A percentile compares a stretch with the other conserved stretches of the same genome.
These are phyloP conservation scores for Avena insularis DNA, from an alignment of 176 grass and related monocot genomes.

Conservation along the genomic window DNA sequence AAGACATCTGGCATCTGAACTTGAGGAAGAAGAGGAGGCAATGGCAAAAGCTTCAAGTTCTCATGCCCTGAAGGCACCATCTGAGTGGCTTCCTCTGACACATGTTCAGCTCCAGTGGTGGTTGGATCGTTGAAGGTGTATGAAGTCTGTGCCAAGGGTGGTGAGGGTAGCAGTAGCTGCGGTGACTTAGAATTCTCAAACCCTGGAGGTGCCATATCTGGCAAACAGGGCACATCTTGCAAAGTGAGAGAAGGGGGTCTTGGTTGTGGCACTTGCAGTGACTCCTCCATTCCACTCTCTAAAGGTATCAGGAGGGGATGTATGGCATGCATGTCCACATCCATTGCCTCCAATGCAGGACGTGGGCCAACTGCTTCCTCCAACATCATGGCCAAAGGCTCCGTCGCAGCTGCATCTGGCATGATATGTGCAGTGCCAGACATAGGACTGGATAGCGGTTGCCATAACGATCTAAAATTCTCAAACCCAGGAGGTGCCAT, in stretches of 20 bases:
- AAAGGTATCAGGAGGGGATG: background rate
- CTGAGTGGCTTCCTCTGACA: slow-evolving; percentile 18
- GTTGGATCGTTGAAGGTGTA: background rate
- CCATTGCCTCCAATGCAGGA: slow-evolving; percentile 18
- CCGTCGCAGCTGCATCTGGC: background rate
- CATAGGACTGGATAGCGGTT: background rate
- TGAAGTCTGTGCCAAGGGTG: slow-evolving; percentile 24
- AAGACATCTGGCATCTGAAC: slow-evolving; percentile 31
- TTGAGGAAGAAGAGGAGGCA: slow-evolving; percentile 20
- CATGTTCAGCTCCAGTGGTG: slow-evolving; percentile 1
- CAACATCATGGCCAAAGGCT: background rate
- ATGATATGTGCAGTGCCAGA: background rate
- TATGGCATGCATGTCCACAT: slow-evolving; percentile 24
- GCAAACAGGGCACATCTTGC: slow-evolving; percentile 9
- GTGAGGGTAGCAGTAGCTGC: slow-evolving; percentile 18
- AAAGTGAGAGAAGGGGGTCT: slow-evolving; percentile 26
- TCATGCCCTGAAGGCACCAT: slow-evolving; percentile 32
- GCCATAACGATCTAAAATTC: slow-evolving; percentile 14
- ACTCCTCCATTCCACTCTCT: slow-evolving; percentile 17
- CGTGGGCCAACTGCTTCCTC: background rate
- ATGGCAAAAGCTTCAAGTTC: slow-evolving; percentile 11
- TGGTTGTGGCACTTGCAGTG: background rate
- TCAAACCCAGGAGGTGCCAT: slow-evolving; percentile 38
- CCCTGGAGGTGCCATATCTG: slow-evolving; percentile 39
- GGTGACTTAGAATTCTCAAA: slow-evolving; percentile 45